Evolutionary conservation across 2,329 filamentous ascomycete genomes (phyloP), one percentile per base, ranked within the genome.

Genomic region (Monosporascus sp.): DNA sequence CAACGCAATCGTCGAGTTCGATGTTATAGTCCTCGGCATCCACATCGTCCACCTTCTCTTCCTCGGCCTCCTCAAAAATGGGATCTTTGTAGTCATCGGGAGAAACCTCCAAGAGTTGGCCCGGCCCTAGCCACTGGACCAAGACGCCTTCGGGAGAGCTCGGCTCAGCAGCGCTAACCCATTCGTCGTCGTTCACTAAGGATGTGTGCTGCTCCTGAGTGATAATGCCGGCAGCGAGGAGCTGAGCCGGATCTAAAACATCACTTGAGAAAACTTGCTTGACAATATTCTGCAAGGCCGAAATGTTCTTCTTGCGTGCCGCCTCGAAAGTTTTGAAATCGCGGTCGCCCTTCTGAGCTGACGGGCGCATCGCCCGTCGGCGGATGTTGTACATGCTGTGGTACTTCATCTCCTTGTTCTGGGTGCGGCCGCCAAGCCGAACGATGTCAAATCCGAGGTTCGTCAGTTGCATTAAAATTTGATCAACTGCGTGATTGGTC

Each of bases 401-500:
- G 50, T 81, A 74, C 55, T 83, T 83, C 59, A 95, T 85, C 0
- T 79, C 77, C 1, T 75, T 70, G 55, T 89, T 86, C 50, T 82
- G 80, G 18, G 87, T 89, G 31, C 88, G 80, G 2, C 86, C 84
- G 43, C 91, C 91, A 9, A 82, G 65, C 2, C 79, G 77, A 9
- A 76, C 72, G 53, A 91, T 85, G 1, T 82, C 78, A 77, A 69
- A 87, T 3, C 67, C 69, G 0, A 61, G 51, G 1, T 73, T 65
- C 1, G 83, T 74, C 17, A 91, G 76, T 51, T 86, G 82, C 1
- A 74, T 72, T 0, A 96, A 74, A 0, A 97, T 75, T 65, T 96
- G 91, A 61, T 97, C 91, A 0, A 96, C 73, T 0, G 91, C 91
- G 68, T 96, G 91, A 55, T 97, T 97, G 0, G 91, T 97, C 62